Evolutionary conservation across 2,329 filamentous ascomycete species (phyloP).

Genomic region (Sarocladium strictum): DNA sequence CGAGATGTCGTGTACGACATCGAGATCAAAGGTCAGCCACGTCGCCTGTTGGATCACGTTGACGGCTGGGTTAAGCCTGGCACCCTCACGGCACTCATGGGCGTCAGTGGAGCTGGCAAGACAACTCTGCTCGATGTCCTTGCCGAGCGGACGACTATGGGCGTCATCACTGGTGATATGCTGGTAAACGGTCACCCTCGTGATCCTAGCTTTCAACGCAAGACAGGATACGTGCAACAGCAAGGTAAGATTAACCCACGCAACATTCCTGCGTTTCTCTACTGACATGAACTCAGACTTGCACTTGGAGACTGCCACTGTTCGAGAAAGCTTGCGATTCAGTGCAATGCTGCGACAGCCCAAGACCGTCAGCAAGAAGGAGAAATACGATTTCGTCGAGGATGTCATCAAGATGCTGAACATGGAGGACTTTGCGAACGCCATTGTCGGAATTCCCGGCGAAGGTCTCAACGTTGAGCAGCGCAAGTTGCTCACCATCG

Average conservation of each 20-base stretch:
- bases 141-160: constrained; percentile 48
- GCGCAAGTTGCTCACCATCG: constrained; percentile 53
- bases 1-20: constrained; percentile 65
- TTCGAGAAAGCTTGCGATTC: constrained; percentile 48
- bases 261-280: too few species aligned
- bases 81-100: constrained; percentile 74
- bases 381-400: constrained; percentile 58
- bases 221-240: constrained; percentile 63
- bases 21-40: constrained; percentile 65
- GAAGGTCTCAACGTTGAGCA: constrained; percentile 57
- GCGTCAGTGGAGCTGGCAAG: constrained; percentile 45
- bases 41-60: constrained; percentile 72
- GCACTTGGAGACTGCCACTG: constrained; percentile 48
- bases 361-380: constrained; percentile 41
- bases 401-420: constrained; percentile 60
- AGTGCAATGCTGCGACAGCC: constrained; percentile 55
- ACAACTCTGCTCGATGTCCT: constrained; percentile 37
- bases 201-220: constrained; percentile 54
- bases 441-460: constrained; percentile 57
- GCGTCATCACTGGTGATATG: constrained; percentile 61
- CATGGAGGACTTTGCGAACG: constrained; percentile 62
- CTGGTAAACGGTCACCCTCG: constrained; percentile 54
- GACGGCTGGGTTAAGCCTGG: constrained; percentile 88
- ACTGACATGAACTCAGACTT: constrained; percentile 34
- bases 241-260: constrained; percentile 35